Percentiles rank a stretch among this genome's conserved stretches.
These are phyloP conservation scores for Klebsormidium nitens DNA, from an alignment of 139 green algal genomes.

Conservation along the genomic window DNA sequence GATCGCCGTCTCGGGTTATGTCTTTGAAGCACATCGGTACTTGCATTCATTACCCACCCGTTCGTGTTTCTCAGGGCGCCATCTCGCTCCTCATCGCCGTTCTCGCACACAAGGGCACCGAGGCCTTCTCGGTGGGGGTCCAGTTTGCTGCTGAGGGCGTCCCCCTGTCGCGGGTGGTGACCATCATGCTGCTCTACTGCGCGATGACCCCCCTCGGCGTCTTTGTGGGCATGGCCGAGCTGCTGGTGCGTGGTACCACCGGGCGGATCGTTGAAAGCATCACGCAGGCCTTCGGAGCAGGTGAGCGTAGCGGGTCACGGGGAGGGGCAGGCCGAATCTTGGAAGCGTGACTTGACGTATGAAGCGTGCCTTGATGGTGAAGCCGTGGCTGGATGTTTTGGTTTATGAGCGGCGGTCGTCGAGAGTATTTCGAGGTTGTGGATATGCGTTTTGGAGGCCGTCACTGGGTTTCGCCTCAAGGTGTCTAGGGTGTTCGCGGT, in stretches of 20 bases:
- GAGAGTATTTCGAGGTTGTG: too few species aligned
- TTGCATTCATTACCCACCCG: too few species aligned
- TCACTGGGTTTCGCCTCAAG: too few species aligned
- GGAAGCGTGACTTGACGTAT: too few species aligned
- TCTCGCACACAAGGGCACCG: slow-evolving; percentile 31
- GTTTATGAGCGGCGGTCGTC: too few species aligned
- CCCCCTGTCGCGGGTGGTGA: slow-evolving; percentile 15
- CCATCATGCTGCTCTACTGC: slow-evolving; percentile 33
- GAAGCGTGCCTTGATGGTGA: too few species aligned
- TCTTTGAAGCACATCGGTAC: too few species aligned
- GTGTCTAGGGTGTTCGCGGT: too few species aligned
- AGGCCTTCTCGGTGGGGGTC: slow-evolving; percentile 29
- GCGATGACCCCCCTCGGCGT: slow-evolving; percentile 36
- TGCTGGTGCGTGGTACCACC: slow-evolving; percentile 3
- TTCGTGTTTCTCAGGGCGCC: slow-evolving; percentile 1
- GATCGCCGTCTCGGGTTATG: too few species aligned
- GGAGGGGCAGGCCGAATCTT: too few species aligned
- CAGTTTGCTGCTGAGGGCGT: slow-evolving; percentile 36
- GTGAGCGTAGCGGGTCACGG: slow-evolving; percentile 8
- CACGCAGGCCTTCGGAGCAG: slow-evolving; percentile 31
- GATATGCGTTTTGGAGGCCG: too few species aligned
- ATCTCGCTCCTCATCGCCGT: slow-evolving; percentile 28
- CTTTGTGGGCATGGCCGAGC: slow-evolving; percentile 17
- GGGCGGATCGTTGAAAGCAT: slow-evolving; percentile 15
- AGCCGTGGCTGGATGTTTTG: too few species aligned